These are phyloP conservation scores for Chaetomiaceae sp. DNA, from an alignment of 2,329 filamentous ascomycete genomes.

Conservation along the genomic window DNA sequence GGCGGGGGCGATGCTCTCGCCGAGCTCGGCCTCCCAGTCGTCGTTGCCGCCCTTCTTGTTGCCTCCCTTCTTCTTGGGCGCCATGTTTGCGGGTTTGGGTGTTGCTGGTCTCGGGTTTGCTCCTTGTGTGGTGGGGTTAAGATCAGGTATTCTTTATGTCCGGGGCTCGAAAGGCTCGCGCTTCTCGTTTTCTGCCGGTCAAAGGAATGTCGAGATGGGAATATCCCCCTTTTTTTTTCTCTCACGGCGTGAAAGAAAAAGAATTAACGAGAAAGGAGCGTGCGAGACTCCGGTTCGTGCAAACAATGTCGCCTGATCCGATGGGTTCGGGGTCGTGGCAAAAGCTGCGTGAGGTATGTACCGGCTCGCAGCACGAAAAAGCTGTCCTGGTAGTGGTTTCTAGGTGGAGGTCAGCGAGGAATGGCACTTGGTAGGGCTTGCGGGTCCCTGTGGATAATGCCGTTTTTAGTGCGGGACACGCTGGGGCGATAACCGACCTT, in stretches of 20 bases:
- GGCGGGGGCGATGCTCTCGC: conserved; percentile 66
- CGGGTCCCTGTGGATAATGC: conserved; percentile 7
- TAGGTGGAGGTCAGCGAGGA: conserved; percentile 3
- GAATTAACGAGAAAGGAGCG: not conserved
- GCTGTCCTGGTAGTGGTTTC: conserved; percentile 2
- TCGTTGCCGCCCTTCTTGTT: conserved; percentile 76
- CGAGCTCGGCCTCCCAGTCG: conserved; percentile 92
- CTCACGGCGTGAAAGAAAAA: too few relatives aligned
- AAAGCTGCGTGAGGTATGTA: not conserved
- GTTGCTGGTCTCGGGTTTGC: not conserved
- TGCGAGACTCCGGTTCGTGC: conserved; percentile 1
- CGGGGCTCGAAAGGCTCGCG: too few relatives aligned
- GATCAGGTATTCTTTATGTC: not conserved
- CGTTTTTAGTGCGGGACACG: conserved; percentile 7
- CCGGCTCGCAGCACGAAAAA: conserved; percentile 4
- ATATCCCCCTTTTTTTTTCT: not conserved
- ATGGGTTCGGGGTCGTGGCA: conserved; percentile 7
- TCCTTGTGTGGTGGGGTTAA: not conserved
- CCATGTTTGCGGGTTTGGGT: conserved; percentile 68
- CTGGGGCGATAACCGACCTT: conserved; percentile 8
- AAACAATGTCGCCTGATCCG: not conserved
- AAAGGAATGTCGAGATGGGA: conserved; percentile 1
- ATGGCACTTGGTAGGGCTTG: conserved; percentile 6
- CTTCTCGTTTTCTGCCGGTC: not conserved
- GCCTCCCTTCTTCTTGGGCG: conserved; percentile 82